Evolutionary conservation across 1,284 basidiomycete genomes (phyloP), one percentile per base, ranked within the genome.

Genomic region (Veloboletus limbatus): DNA sequence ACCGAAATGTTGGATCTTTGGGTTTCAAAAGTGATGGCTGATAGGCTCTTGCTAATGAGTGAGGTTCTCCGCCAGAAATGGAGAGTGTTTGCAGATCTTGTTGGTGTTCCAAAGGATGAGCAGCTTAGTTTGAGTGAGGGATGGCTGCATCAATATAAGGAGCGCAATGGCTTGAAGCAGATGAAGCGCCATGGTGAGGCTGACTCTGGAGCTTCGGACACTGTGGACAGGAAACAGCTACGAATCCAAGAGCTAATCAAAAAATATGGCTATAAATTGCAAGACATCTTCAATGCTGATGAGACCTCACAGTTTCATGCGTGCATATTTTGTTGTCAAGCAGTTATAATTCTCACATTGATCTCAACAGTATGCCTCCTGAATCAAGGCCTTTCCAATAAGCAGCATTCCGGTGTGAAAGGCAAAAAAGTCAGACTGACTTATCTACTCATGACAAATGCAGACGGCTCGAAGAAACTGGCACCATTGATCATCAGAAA

Each of bases 401-500:
- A 40, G 28, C 13, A 18, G 16, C 5, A 8, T 2, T 9, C 30
- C 1, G 37, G 20, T 8, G 11, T 45, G 4, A 40, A 43, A 24
- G 37, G 44, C 0, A 45, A 35, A 4, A 45, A 40, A 24, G 10
- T 7, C 3, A 40, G 45, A 2, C 32, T 67, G 4, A 61, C 55
- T 0, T 45, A 59, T 37, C 31, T 42, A 1, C 54, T 65, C 31
- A 48, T 40, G 0, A 37, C 24, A 8, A 68, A 66, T 52, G 47
- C 65, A 21, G 41, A 54, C 41, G 54, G 62, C 8, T 56, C 43
- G 14, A 42, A 52, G 25, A 64, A 60, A 34, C 18, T 54, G 2
- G 40, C 43, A 0, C 53, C 43, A 6, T 41, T 67, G 2, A 48
- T 61, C 28, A 64, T 67, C 49, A 57, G 63, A 7, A 58, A 58